Conservation (phyloP, 2,329 filamentous ascomycete species). For the Colletotrichum acutatum region DNA sequence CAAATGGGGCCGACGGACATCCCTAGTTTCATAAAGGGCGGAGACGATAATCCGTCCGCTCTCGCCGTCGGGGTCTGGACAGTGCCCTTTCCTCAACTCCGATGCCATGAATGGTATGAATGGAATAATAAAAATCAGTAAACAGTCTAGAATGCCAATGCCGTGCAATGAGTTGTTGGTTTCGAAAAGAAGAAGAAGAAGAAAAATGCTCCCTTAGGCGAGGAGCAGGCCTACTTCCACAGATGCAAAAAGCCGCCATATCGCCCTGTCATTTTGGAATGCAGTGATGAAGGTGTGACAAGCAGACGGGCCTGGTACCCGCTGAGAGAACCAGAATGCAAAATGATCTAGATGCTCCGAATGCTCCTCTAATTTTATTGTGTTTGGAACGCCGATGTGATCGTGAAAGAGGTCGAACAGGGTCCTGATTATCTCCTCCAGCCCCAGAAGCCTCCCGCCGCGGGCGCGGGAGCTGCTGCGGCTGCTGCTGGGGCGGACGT, state of each 20-base stretch:
- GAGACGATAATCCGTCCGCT: constrained; percentile 10
- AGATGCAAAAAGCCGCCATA: constrained; percentile 26
- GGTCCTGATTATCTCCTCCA: constrained; percentile 39
- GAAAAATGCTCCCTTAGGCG: constrained; percentile 9
- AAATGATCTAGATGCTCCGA: constrained; percentile 32
- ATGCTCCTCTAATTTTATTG: constrained; percentile 12
- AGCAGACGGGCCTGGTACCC: constrained; percentile 13
- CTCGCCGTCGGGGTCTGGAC: neutral
- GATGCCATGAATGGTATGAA: constrained; percentile 25
- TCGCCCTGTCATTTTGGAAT: constrained; percentile 1
- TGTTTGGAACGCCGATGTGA: constrained; percentile 13
- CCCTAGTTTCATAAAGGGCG: constrained; percentile 15
- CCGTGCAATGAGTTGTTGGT: neutral
- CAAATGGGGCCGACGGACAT: neutral
- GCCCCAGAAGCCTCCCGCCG: constrained; percentile 42
- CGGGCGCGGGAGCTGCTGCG: constrained; percentile 37
- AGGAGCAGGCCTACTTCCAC: constrained; percentile 21
- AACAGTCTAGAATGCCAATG: constrained; percentile 11
- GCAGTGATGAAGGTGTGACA: neutral
- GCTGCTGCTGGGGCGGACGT: constrained; percentile 38
- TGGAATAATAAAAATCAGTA: constrained; percentile 17
- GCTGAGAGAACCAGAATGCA: constrained; percentile 24
- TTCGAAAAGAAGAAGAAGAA: neutral
- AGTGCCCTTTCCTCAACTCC: constrained; percentile 17
- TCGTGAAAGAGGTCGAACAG: neutral